A percentile compares a stretch with the other conserved stretches of the same genome.
phyloP scores from a whole-genome alignment of 345 rosid genomes.

The Iberis pinnata region DNA sequence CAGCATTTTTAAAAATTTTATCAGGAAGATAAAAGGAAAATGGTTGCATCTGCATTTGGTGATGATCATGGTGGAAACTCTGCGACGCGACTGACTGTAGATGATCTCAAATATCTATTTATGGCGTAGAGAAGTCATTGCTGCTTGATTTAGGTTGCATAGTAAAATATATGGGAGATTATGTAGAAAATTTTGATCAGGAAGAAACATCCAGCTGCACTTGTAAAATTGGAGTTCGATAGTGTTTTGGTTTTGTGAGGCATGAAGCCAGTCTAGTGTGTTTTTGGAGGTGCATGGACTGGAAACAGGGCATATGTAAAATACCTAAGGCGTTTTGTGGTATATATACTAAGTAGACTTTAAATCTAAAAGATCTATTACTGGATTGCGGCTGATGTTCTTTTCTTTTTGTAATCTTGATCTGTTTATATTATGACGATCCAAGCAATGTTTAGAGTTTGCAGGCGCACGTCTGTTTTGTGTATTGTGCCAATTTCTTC shows the following conservation, averaged over 20 bases:
- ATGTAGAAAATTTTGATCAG: constrained; percentile 12
- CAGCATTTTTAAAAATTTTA: neutral
- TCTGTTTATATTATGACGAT: no score
- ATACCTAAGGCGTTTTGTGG: constrained; percentile 22
- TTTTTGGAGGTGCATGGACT: constrained; percentile 9
- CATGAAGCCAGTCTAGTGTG: constrained; percentile 17
- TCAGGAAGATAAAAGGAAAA: constrained; percentile 86
- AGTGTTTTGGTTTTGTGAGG: constrained; percentile 26
- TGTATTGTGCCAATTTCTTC: neutral
- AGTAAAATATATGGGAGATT: constrained; percentile 18
- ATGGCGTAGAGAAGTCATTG: constrained; percentile 40
- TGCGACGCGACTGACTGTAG: constrained; percentile 63
- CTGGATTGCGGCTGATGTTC: neutral
- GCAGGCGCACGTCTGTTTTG: neutral
- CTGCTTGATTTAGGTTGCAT: constrained; percentile 16
- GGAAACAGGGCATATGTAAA: constrained; percentile 15
- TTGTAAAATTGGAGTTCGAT: constrained; percentile 12
- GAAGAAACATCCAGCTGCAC: constrained; percentile 14
- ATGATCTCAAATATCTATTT: constrained; percentile 65
- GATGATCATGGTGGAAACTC: constrained; percentile 75
- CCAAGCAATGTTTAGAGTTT: constrained; percentile 1
- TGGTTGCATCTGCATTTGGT: constrained; percentile 95
- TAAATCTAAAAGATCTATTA: constrained; percentile 9
- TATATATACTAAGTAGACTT: constrained; percentile 13
- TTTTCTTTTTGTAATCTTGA: neutral